phyloP scores from a whole-genome alignment of 2,329 filamentous ascomycete genomes.

The Beauveria scarabaeidicola region DNA sequence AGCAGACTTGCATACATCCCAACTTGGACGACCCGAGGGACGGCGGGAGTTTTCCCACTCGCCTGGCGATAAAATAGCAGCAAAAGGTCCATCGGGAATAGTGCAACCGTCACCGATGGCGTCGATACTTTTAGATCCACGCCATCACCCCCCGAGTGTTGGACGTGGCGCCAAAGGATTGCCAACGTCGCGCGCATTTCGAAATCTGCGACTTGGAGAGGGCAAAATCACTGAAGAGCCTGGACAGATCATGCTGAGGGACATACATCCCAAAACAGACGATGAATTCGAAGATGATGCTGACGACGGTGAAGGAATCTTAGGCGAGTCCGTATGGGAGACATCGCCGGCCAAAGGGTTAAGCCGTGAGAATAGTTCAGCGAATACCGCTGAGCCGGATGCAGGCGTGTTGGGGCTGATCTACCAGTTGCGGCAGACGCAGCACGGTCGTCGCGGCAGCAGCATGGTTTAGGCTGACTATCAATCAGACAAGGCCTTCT shows the following conservation, averaged over 20 bases:
- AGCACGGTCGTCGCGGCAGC: conserved; percentile 39
- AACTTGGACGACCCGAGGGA: conserved; percentile 28
- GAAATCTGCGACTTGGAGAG: conserved; percentile 38
- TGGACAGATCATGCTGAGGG: conserved; percentile 36
- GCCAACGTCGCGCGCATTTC: conserved; percentile 37
- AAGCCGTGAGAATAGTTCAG: conserved; percentile 44
- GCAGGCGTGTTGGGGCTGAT: conserved; percentile 50
- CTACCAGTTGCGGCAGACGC: conserved; percentile 50
- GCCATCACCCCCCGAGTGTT: conserved; percentile 57
- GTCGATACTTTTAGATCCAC: conserved; percentile 65
- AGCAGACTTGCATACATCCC: conserved; percentile 47
- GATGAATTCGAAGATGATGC: conserved; percentile 49
- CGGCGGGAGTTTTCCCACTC: not conserved
- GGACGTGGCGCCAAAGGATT: conserved; percentile 36
- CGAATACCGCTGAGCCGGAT: conserved; percentile 37
- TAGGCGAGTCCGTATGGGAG: conserved; percentile 54
- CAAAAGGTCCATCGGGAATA: conserved; percentile 23
- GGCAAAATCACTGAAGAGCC: conserved; percentile 49
- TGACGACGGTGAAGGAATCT: conserved; percentile 35
- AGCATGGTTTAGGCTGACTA: conserved; percentile 23
- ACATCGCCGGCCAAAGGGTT: conserved; percentile 43
- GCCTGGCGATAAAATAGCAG: conserved; percentile 1
- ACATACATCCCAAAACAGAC: conserved; percentile 42
- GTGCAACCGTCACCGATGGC: conserved; percentile 58
- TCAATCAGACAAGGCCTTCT: not conserved